These are phyloP conservation scores for Hemisphaericaspora xylofermentans DNA, from an alignment of 1,139 yeast genomes.

Conservation along the genomic window DNA sequence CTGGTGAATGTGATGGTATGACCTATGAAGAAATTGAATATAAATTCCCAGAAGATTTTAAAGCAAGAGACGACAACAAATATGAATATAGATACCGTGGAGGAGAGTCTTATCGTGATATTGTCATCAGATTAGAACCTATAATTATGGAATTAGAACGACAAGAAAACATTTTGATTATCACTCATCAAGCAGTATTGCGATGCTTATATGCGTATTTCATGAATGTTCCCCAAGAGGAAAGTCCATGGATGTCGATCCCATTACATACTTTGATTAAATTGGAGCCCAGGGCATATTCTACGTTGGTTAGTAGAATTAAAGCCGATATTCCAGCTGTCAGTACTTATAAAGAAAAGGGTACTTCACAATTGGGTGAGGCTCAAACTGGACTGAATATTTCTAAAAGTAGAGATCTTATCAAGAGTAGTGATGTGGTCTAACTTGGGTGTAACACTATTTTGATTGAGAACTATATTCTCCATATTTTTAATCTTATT, in stretches of 20 bases:
- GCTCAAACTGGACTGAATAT: constrained; percentile 23
- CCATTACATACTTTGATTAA: constrained; percentile 94
- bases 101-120: constrained; percentile 95
- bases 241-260: constrained; percentile 98
- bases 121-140: constrained; percentile 90
- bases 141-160: constrained; percentile 97
- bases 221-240: constrained; percentile 98
- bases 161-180: constrained; percentile 91
- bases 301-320: constrained; percentile 81
- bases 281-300: constrained; percentile 91
- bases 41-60: constrained; percentile 88
- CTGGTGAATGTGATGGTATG: constrained; percentile 96
- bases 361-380: constrained; percentile 79
- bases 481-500: too few species aligned
- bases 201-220: constrained; percentile 96
- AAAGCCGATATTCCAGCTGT: constrained; percentile 98
- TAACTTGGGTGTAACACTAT: constrained; percentile 9
- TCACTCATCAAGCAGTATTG: constrained; percentile 96
- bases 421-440: constrained; percentile 25
- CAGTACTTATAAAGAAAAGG: constrained; percentile 92
- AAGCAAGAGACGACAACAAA: constrained; percentile 92
- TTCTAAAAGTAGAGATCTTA: constrained; percentile 43
- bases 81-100: constrained; percentile 95
- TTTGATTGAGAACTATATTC: too few species aligned
- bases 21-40: constrained; percentile 79